Conservation (phyloP, 306 rosid genomes). For the Trichosanthes truncata region DNA sequence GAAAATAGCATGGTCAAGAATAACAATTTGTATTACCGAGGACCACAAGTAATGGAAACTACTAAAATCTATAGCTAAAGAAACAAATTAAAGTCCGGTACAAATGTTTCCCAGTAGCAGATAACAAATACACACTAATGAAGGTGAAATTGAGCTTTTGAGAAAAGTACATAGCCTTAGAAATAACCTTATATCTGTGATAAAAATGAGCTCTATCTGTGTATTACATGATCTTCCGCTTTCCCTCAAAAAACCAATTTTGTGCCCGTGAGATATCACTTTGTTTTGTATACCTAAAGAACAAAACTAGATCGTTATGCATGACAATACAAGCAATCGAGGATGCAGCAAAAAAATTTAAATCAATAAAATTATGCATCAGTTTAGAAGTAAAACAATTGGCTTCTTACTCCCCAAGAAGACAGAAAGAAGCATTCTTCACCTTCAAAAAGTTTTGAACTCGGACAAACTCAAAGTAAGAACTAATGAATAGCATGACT, state of each 20-base stretch:
- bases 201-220: slow-evolving; percentile 90
- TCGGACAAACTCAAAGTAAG: slow-evolving; percentile 72
- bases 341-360: background rate
- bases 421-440: slow-evolving; percentile 75
- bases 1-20: no score
- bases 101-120: no score
- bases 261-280: slow-evolving; percentile 80
- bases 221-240: slow-evolving; percentile 70
- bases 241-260: slow-evolving; percentile 70
- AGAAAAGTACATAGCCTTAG: background rate
- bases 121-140: background rate
- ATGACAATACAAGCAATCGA: slow-evolving; percentile 6
- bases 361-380: background rate
- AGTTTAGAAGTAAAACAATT: background rate
- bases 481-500: slow-evolving; percentile 67
- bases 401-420: slow-evolving; percentile 83
- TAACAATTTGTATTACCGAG: no score
- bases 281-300: slow-evolving; percentile 56
- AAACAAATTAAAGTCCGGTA: no score
- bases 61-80: no score
- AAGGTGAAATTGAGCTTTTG: background rate
- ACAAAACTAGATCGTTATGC: slow-evolving; percentile 7
- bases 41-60: no score
- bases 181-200: slow-evolving; percentile 74
- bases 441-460: slow-evolving; percentile 73